Conservation (phyloP, 2,329 filamentous ascomycete species). For the Colletotrichum sp. region DNA sequence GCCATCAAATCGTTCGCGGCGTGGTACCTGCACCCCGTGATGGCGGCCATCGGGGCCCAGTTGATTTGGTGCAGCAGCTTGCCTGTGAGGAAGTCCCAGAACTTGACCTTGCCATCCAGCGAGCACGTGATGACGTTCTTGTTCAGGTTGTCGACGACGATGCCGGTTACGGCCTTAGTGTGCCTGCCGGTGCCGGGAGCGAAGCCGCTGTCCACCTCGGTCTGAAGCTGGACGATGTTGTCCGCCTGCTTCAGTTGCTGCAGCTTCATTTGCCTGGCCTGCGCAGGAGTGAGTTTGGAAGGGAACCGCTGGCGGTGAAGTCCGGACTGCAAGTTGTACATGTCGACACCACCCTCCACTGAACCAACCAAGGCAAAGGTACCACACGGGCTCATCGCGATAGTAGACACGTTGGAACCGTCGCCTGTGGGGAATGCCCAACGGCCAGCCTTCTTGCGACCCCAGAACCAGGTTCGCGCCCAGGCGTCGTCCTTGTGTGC, state of each 20-base stretch:
- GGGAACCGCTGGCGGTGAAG: constrained; percentile 88
- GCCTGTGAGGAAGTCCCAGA: constrained; percentile 94
- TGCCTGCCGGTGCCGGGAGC: constrained; percentile 72
- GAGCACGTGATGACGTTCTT: constrained; percentile 85
- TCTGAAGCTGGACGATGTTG: constrained; percentile 60
- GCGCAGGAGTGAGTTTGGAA: constrained; percentile 74
- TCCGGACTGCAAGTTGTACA: constrained; percentile 97
- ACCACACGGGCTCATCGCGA: constrained; percentile 89
- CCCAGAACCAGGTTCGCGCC: constrained; percentile 98
- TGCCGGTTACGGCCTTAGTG: constrained; percentile 80
- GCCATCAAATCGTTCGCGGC: constrained; percentile 84
- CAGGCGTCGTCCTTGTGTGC: constrained; percentile 85
- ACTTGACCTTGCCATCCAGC: constrained; percentile 91
- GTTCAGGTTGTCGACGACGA: constrained; percentile 90
- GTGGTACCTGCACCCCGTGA: constrained; percentile 82
- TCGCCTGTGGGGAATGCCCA: constrained; percentile 93
- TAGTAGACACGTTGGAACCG: constrained; percentile 80
- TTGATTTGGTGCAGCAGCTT: constrained; percentile 80
- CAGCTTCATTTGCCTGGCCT: constrained; percentile 77
- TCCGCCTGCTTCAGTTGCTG: constrained; percentile 65
- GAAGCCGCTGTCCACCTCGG: constrained; percentile 47
- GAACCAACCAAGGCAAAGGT: constrained; percentile 94
- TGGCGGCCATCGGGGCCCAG: constrained; percentile 78
- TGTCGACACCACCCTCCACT: constrained; percentile 81
- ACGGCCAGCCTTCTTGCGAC: constrained; percentile 86